Conservation (phyloP, 805 yeast species). For the Kluyveromyces wickerhamii region DNA sequence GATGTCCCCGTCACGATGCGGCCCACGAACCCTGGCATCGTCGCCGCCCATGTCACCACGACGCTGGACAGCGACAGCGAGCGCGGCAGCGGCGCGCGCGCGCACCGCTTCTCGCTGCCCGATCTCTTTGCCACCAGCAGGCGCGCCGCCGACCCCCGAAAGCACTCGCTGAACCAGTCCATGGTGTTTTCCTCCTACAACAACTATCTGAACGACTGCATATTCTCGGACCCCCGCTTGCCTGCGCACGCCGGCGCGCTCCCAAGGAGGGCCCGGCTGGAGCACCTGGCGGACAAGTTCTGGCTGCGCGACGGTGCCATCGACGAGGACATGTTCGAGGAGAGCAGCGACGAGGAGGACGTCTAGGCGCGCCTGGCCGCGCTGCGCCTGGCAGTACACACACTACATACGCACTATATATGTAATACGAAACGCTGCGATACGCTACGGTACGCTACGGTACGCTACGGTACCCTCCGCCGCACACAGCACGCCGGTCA, state of each 20-base stretch:
- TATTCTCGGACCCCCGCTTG: neutral
- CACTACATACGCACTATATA: too few species aligned
- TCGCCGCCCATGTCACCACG: slow-evolving; percentile 11
- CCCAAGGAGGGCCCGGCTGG: slow-evolving; percentile 8
- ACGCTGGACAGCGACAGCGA: slow-evolving; percentile 8
- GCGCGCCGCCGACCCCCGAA: slow-evolving; percentile 1
- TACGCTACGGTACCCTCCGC: too few species aligned
- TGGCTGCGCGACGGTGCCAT: slow-evolving; percentile 23
- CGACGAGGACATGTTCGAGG: slow-evolving; percentile 25
- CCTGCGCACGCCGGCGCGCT: neutral
- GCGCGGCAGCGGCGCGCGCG: neutral
- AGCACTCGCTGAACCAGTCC: slow-evolving; percentile 1
- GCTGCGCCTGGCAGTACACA: too few species aligned
- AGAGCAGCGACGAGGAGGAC: slow-evolving; percentile 27
- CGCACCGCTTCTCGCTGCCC: slow-evolving; percentile 1
- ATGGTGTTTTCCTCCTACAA: slow-evolving; percentile 11
- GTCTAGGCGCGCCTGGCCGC: too few species aligned
- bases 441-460: too few species aligned
- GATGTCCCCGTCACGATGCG: slow-evolving; percentile 1
- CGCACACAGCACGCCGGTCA: too few species aligned
- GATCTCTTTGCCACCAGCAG: slow-evolving; percentile 1
- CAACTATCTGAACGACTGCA: slow-evolving; percentile 12
- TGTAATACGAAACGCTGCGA: too few species aligned
- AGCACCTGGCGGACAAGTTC: slow-evolving; percentile 16
- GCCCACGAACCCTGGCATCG: neutral